Base-by-base conservation (phyloP, 345 rosid genomes). In the Acer negundo region DNA sequence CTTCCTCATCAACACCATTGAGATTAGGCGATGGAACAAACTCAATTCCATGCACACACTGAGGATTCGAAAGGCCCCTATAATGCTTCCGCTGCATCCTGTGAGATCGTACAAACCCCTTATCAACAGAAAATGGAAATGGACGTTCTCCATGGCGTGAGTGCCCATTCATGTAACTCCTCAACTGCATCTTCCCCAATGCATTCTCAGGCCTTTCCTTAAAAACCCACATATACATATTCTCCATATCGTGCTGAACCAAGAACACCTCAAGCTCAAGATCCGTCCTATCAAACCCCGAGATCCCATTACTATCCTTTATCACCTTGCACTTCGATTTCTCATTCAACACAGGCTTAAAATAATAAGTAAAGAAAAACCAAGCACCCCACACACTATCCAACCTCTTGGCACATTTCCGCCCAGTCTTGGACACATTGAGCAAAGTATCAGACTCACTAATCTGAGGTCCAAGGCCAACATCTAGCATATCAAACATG, bases 301-400 rank as follows among this genome's bases (percentile, higher is more conserved):
- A 82, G 13, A 83, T 31, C 31, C 91, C 87, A 59, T 83, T 85
- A 17, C 72, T 69, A 20, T 88, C 91, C 81, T 83, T 74, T 6
- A 73, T 72, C 26, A 85, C 71, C 83, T 88, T 88, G 80, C 80
- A 68, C 84, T 88, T 88, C 6, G 89, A 85, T 72, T 83, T 88
- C 80, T 88, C 91, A 62, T 86, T 86, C 80, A 86, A 65, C 70
- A 83, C 91, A 31, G 91, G 91, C 88, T 85, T 85, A 75, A 88
- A 88, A 74, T 86, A 88, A 78, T 83, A 85, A 75, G 79, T 86
- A 69, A 88, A 88, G 70, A 88, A 88, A 79, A 88, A 82, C 87
- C 91, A 88, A 53, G 88, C 89, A 78, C 91, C 91, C 91, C 91
- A 86, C 13, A 88, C 84, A 58, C 88, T 85, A 64, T 86, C 91